A percentile compares a stretch with the other conserved stretches of the same genome.
Conservation (phyloP, 768 basidiomycete genomes). For the Tubosaeta sp. region DNA sequence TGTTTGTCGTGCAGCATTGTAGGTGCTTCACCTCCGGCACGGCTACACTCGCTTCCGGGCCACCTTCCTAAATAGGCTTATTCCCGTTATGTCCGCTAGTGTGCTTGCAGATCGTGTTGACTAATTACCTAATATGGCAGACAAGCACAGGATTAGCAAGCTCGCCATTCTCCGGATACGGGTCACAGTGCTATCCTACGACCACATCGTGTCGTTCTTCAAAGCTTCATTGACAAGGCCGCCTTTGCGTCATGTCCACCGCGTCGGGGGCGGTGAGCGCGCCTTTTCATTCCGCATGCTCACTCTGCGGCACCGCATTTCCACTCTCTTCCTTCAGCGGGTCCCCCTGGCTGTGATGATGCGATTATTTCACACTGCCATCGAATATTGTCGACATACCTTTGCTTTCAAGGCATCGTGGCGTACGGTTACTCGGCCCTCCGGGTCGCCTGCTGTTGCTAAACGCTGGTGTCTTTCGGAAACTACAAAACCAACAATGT, state of each 20-base stretch:
- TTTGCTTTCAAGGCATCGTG: conserved; percentile 19
- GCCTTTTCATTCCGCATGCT: conserved; percentile 29
- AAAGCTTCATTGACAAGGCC: conserved; percentile 3
- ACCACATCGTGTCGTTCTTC: conserved; percentile 7
- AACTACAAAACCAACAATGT: conserved; percentile 36
- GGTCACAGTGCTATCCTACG: conserved; percentile 11
- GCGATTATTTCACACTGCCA: conserved; percentile 32
- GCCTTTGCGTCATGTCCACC: conserved; percentile 24
- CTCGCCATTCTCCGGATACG: conserved; percentile 15
- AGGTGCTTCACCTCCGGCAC: conserved; percentile 14
- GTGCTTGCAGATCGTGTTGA: conserved; percentile 1
- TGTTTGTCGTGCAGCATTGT: conserved; percentile 4
- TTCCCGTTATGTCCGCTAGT: conserved; percentile 1
- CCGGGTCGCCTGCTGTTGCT: conserved; percentile 27
- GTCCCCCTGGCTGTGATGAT: conserved; percentile 30
- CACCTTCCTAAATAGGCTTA: not conserved
- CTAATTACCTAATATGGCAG: conserved; percentile 3
- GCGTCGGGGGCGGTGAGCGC: conserved; percentile 30
- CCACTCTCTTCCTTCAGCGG: conserved; percentile 23
- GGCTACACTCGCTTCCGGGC: conserved; percentile 20
- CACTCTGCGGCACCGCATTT: conserved; percentile 28
- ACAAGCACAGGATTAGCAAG: conserved; percentile 24
- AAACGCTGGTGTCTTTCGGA: conserved; percentile 16
- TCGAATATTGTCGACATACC: conserved; percentile 14
- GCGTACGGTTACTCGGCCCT: conserved; percentile 29